These are phyloP conservation scores for Austroboletus festivus DNA, from an alignment of 768 basidiomycete genomes.

Conservation along the genomic window DNA sequence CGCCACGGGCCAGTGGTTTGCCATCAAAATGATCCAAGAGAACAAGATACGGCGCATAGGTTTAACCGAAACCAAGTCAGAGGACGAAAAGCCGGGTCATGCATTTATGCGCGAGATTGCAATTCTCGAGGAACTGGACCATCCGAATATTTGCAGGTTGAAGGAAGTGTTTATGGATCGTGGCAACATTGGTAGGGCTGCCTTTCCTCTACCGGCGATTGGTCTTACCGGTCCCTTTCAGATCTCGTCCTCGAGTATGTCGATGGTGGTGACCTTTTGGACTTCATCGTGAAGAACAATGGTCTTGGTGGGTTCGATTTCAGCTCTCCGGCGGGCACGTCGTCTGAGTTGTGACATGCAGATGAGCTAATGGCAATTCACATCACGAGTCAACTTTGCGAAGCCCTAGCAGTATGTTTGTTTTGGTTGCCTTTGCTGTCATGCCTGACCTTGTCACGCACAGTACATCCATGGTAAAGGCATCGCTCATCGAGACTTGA, in stretches of 20 bases:
- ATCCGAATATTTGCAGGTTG: constrained; percentile 79
- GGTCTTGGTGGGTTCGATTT: constrained; percentile 54
- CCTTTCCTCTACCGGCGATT: not conserved
- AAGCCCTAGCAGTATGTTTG: constrained; percentile 62
- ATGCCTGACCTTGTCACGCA: constrained; percentile 3
- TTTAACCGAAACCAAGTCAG: constrained; percentile 30
- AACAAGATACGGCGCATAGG: constrained; percentile 42
- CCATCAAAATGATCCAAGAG: constrained; percentile 82
- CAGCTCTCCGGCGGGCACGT: not conserved
- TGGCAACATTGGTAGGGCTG: constrained; percentile 53
- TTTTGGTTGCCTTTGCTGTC: not conserved
- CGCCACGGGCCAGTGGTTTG: constrained; percentile 68
- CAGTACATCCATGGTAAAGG: constrained; percentile 70
- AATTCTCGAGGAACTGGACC: constrained; percentile 73
- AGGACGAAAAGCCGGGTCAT: constrained; percentile 28
- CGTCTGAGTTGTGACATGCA: constrained; percentile 18
- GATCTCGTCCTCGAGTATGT: constrained; percentile 83
- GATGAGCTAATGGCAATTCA: constrained; percentile 58
- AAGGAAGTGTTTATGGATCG: constrained; percentile 74
- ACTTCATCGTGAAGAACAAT: constrained; percentile 60
- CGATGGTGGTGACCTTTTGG: constrained; percentile 85
- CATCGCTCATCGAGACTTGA: constrained; percentile 91
- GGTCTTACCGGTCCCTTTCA: constrained; percentile 35
- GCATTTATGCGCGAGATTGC: constrained; percentile 69
- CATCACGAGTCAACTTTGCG: constrained; percentile 80